These are phyloP conservation scores for Tetrastigma voinierianum DNA, from an alignment of 164 flowering plant species.

Conservation along the genomic window DNA sequence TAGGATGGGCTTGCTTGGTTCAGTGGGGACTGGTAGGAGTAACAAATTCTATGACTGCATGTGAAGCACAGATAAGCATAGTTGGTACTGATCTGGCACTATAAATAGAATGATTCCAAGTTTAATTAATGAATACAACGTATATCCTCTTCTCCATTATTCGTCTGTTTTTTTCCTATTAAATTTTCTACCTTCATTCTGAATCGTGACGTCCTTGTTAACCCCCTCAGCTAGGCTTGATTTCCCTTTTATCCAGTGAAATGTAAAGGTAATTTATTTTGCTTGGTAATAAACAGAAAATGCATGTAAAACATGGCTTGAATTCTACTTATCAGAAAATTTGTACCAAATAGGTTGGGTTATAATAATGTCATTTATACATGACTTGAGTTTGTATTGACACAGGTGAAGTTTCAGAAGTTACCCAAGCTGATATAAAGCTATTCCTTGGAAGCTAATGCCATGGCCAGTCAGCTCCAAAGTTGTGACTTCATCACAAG, in stretches of 20 bases:
- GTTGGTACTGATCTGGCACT: not conserved
- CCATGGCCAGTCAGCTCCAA: not conserved
- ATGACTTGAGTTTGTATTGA: no score
- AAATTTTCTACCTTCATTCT: not conserved
- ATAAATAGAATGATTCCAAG: not conserved
- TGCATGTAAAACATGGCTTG: no score
- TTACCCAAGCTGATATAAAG: no score
- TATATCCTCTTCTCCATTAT: conserved; percentile 7
- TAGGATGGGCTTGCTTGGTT: not conserved
- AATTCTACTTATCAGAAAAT: no score
- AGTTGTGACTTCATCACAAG: not conserved
- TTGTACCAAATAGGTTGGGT: no score
- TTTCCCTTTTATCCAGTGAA: not conserved
- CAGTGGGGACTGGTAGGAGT: no score
- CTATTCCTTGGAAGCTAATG: no score
- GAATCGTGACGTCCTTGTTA: not conserved
- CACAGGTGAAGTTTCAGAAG: no score
- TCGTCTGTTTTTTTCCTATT: conserved; percentile 5
- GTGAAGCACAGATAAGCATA: not conserved
- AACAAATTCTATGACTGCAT: not conserved
- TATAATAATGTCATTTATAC: no score
- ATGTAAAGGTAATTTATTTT: no score
- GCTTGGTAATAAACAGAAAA: no score
- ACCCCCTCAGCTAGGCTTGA: conserved; percentile 1
- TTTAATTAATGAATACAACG: not conserved